phyloP scores from a whole-genome alignment of 371 early-diverging fungal genomes.

The Mucor irregularis region DNA sequence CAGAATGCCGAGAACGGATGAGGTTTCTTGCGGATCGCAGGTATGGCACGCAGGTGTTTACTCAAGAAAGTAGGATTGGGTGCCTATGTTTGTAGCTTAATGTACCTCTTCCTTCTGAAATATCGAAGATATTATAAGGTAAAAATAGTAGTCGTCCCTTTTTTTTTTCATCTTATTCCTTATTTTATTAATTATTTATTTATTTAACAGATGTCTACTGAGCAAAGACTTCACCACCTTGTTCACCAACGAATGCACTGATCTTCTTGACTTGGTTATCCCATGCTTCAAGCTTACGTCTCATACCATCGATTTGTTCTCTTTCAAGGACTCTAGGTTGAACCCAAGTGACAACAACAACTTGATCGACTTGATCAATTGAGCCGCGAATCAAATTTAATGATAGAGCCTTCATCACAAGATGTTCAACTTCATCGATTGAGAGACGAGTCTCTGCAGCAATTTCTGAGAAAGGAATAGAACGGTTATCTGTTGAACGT shows the following conservation, averaged over 20 bases:
- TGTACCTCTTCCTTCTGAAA: too few species aligned
- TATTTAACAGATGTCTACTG: constrained; percentile 24
- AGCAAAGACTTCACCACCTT: constrained; percentile 56
- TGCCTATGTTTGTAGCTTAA: too few species aligned
- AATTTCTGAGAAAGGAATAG: constrained; percentile 82
- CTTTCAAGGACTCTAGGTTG: constrained; percentile 94
- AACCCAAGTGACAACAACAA: constrained; percentile 92
- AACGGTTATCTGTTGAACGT: constrained; percentile 79
- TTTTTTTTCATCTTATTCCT: not conserved
- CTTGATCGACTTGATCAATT: constrained; percentile 93
- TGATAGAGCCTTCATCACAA: constrained; percentile 96
- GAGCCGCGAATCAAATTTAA: constrained; percentile 90
- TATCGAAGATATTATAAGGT: too few species aligned
- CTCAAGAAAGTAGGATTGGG: too few species aligned
- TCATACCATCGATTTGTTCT: constrained; percentile 83
- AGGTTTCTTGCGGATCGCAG: too few species aligned
- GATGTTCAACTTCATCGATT: constrained; percentile 89
- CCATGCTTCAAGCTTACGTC: constrained; percentile 45
- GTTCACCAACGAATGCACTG: constrained; percentile 58
- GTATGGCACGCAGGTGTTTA: too few species aligned
- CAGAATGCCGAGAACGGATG: too few species aligned
- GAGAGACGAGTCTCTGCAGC: constrained; percentile 87
- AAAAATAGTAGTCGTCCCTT: too few species aligned
- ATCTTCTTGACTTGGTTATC: constrained; percentile 47
- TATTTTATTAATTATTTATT: not conserved